Conservation (phyloP, 2,329 filamentous ascomycete species). For the Colletotrichum lini region DNA sequence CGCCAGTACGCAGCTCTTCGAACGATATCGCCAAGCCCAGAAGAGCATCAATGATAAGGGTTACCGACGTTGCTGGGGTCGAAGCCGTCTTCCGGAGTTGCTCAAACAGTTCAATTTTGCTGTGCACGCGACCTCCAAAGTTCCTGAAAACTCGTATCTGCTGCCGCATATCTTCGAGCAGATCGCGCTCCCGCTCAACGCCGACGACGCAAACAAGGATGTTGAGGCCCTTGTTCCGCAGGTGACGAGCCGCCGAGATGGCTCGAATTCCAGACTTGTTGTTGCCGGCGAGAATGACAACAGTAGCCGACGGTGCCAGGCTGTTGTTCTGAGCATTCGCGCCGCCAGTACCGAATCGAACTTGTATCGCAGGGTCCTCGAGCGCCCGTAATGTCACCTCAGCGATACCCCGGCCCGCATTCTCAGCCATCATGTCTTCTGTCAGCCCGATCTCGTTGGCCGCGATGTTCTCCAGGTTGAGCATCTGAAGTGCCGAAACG, state of each 20-base stretch:
- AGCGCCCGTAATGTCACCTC: conserved; percentile 83
- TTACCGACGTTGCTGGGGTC: conserved; percentile 65
- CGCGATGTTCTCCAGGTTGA: conserved; percentile 92
- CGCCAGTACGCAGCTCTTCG: conserved; percentile 86
- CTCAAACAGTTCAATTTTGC: conserved; percentile 74
- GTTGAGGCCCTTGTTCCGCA: conserved; percentile 85
- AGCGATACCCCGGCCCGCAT: conserved; percentile 89
- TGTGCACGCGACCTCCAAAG: conserved; percentile 81
- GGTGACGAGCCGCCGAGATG: conserved; percentile 87
- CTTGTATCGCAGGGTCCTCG: conserved; percentile 72
- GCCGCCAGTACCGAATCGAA: conserved; percentile 61
- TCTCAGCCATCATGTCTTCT: conserved; percentile 93
- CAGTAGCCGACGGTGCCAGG: conserved; percentile 52
- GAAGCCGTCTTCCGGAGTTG: conserved; percentile 64
- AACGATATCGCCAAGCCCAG: conserved; percentile 90
- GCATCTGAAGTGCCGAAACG: conserved; percentile 84
- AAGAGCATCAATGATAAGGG: conserved; percentile 89
- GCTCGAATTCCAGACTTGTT: conserved; percentile 90
- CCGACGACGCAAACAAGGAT: conserved; percentile 88
- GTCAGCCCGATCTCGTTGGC: conserved; percentile 88
- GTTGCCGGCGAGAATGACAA: conserved; percentile 93
- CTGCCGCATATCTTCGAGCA: conserved; percentile 83
- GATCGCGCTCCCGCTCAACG: conserved; percentile 84
- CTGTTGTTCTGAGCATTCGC: conserved; percentile 48
- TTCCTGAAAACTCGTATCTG: conserved; percentile 89